Base-by-base conservation (phyloP, 2,329 filamentous ascomycete genomes). In the Xylariaceae sp. region DNA sequence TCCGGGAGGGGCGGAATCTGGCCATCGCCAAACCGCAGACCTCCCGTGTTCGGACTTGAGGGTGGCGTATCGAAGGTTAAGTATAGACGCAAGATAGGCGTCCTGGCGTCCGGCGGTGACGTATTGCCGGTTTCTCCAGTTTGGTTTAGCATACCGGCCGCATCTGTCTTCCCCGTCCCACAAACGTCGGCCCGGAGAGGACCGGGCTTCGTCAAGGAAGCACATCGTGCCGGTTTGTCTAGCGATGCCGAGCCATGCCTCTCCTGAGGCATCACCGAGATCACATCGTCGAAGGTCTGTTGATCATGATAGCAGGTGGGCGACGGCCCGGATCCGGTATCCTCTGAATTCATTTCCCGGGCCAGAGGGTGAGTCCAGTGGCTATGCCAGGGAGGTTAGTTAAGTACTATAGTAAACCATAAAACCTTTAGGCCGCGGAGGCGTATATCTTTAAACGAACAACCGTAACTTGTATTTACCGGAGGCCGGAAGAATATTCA, bases 21-120 rank as follows among this genome's bases (percentile, higher is more conserved):
- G 7, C 69, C 67, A 18, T 67, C 65, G 2, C 37, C 41, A 18
- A 54, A 51, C 19, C 43, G 52, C 18, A 18, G 10, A 45, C 50
- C 64, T 52, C 52, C 37, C 32, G 70, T 42, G 57, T 71, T 65
- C 48, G 73, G 20, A 76, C 76, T 46, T 74, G 85, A 84, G 1
- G 89, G 68, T 14, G 77, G 71, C 1, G 85, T 88, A 48, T 86
- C 80, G 67, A 88, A 85, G 1, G 81, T 84, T 49, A 89, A 73
- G 65, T 88, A 88, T 18, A 80, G 77, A 69, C 82, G 83, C 16
- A 79, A 73, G 52, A 88, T 77, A 49, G 65, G 59, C 7, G 64
- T 67, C 21, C 54, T 52, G 2, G 54, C 50, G 43, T 60, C 50
- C 1, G 44, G 56, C 7, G 6, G 23, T 7, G 52, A 20, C 9